Evolutionary conservation across 176 grass and related monocot genomes (phyloP).

Genomic region (Lolium perenne): DNA sequence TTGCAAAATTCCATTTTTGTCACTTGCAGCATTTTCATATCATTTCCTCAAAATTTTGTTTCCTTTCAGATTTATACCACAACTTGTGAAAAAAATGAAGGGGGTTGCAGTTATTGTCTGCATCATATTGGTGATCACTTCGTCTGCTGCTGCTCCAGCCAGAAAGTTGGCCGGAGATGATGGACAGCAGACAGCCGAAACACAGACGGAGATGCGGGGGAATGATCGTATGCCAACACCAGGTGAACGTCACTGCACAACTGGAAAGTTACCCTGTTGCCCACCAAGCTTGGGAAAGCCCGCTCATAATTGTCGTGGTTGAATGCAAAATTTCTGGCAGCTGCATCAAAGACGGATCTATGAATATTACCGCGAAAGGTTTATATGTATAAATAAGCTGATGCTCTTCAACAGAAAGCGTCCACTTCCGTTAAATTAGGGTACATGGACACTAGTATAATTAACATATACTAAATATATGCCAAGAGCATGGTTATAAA

Average conservation of each 20-base stretch:
- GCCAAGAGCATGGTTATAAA: too few species aligned
- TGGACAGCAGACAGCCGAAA: not conserved
- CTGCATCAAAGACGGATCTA: not conserved
- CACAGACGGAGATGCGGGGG: not conserved
- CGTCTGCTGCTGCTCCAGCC: not conserved
- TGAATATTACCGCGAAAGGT: not conserved
- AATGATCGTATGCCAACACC: not conserved
- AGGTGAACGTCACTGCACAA: slow-evolving; percentile 36
- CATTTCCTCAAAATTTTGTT: not conserved
- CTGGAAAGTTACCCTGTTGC: not conserved
- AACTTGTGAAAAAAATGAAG: slow-evolving; percentile 2
- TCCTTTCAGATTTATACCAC: not conserved
- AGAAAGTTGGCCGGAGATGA: not conserved
- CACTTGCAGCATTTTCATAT: not conserved
- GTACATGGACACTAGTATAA: not conserved
- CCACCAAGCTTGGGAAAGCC: not conserved
- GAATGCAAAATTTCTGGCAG: not conserved
- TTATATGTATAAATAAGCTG: not conserved
- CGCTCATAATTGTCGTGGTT: slow-evolving; percentile 11
- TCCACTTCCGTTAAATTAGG: not conserved
- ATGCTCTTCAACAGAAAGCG: not conserved
- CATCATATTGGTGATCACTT: slow-evolving; percentile 2
- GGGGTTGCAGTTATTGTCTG: not conserved
- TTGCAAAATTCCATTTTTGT: not conserved
- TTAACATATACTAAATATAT: not conserved